These are phyloP conservation scores for Colletotrichum sp. DNA, from an alignment of 2,329 filamentous ascomycete genomes.

Conservation along the genomic window DNA sequence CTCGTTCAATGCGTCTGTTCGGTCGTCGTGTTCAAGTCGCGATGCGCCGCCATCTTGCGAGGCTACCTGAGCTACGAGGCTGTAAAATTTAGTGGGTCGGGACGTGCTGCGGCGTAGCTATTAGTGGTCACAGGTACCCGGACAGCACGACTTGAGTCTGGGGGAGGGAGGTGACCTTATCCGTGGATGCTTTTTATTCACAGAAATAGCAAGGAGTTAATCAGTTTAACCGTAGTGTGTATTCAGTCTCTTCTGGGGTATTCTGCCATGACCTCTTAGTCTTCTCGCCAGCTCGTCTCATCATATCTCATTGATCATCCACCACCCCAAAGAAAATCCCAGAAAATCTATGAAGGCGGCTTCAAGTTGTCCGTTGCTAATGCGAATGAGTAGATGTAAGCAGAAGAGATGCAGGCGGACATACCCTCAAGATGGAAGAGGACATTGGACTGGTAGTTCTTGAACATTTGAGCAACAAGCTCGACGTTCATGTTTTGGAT, in stretches of 20 bases:
- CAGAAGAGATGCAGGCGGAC: not conserved
- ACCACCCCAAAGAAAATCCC: not conserved
- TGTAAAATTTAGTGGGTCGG: constrained; percentile 18
- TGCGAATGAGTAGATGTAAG: not conserved
- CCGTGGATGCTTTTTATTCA: not conserved
- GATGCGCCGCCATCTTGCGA: constrained; percentile 27
- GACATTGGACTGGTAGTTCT: constrained; percentile 98
- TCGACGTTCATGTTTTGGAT: constrained; percentile 99
- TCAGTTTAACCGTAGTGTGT: not conserved
- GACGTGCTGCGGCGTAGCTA: not conserved
- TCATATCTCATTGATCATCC: constrained; percentile 13
- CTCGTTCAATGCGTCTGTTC: constrained; percentile 11
- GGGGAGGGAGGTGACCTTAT: not conserved
- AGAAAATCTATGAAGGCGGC: constrained; percentile 66
- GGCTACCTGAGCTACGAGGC: constrained; percentile 33
- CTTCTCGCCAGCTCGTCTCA: not conserved
- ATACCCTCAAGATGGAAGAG: constrained; percentile 95
- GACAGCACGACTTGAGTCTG: not conserved
- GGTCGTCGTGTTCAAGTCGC: constrained; percentile 1
- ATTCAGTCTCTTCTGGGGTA: not conserved
- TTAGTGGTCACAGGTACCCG: not conserved
- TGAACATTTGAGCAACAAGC: constrained; percentile 98
- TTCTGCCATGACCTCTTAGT: not conserved
- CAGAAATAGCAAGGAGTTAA: not conserved
- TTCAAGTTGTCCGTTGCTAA: constrained; percentile 58